Conservation (phyloP, 2,329 filamentous ascomycete species). For the Alternaria alternata region DNA sequence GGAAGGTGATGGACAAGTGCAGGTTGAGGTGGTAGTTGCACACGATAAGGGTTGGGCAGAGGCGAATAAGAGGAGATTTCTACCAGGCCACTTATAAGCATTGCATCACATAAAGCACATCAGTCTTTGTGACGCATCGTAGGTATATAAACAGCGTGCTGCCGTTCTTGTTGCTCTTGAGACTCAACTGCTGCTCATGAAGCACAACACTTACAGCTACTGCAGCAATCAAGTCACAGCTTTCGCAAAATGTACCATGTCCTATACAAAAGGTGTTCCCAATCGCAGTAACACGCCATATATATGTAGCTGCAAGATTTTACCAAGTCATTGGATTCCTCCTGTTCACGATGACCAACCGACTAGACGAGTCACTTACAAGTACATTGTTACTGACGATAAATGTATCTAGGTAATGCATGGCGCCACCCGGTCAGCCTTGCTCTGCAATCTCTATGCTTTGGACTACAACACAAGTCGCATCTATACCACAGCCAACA, state of each 20-base stretch:
- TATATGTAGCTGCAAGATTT: too few species aligned
- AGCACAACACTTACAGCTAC: neutral
- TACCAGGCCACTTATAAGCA: conserved; percentile 26
- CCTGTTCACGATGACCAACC: too few species aligned
- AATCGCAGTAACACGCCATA: neutral
- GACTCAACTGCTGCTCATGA: neutral
- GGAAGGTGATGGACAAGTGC: conserved; percentile 36
- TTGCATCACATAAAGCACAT: neutral
- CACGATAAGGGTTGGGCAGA: conserved; percentile 61
- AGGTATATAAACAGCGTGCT: neutral
- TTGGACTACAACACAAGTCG: too few species aligned
- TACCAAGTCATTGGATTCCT: too few species aligned
- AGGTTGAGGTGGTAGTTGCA: conserved; percentile 59
- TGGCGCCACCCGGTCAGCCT: too few species aligned
- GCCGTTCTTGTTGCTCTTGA: neutral
- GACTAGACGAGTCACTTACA: too few species aligned
- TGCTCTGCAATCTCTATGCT: too few species aligned
- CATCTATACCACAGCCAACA: too few species aligned
- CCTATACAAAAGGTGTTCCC: too few species aligned
- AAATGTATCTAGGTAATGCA: too few species aligned
- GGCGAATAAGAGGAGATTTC: conserved; percentile 45
- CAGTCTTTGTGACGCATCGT: neutral
- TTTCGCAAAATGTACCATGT: too few species aligned
- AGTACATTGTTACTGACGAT: too few species aligned
- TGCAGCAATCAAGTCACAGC: neutral